Conservation (phyloP, 768 basidiomycete genomes). For the Suillus weaverae region DNA sequence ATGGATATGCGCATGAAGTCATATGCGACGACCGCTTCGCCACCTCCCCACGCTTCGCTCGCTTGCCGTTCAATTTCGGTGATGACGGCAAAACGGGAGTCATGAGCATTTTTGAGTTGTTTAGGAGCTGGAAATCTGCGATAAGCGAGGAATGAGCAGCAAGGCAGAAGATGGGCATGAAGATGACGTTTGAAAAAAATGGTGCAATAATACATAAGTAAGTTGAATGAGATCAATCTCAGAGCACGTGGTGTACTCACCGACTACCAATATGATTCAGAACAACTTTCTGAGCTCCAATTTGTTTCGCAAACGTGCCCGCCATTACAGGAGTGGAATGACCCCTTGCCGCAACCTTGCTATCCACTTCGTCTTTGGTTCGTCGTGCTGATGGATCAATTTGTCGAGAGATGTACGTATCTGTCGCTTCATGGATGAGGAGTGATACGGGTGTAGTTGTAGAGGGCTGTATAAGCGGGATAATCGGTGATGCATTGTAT, state of each 20-base stretch:
- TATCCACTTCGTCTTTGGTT: conserved; percentile 40
- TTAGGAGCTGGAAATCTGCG: conserved; percentile 56
- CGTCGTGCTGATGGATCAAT: conserved; percentile 52
- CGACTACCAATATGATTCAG: conserved; percentile 78
- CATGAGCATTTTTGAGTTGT: conserved; percentile 27
- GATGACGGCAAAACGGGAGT: conserved; percentile 46
- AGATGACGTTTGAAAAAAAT: neutral
- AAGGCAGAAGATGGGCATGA: neutral
- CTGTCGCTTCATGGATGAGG: conserved; percentile 87
- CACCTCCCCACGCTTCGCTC: conserved; percentile 55
- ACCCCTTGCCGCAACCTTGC: conserved; percentile 61
- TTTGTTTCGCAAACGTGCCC: conserved; percentile 64
- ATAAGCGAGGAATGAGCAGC: neutral
- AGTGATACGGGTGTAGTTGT: conserved; percentile 51
- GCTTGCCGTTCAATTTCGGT: conserved; percentile 64
- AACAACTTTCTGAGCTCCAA: conserved; percentile 60
- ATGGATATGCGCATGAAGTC: conserved; percentile 55
- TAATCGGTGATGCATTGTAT: conserved; percentile 57
- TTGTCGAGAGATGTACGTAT: conserved; percentile 60
- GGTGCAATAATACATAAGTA: neutral
- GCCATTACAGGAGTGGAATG: conserved; percentile 83
- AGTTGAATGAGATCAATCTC: neutral
- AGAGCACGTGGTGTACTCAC: conserved; percentile 36
- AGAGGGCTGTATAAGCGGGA: conserved; percentile 46
- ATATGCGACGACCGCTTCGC: conserved; percentile 50